These are phyloP conservation scores for Monilinia aucupariae DNA, from an alignment of 2,329 filamentous ascomycete species.

Conservation along the genomic window DNA sequence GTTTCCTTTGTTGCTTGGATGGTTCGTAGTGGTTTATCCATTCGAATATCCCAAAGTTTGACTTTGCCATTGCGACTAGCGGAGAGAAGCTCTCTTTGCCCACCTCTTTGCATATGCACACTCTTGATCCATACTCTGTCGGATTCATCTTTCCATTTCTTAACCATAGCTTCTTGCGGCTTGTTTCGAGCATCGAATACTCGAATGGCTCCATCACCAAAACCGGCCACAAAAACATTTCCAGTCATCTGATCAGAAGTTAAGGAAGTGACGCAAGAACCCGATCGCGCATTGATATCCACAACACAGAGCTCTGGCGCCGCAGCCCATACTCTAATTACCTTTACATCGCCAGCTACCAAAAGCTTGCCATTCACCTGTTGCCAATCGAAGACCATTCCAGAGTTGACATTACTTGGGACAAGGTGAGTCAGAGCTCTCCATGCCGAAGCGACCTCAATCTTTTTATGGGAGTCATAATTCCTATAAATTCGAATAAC, in stretches of 20 bases:
- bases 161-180: conserved; percentile 86
- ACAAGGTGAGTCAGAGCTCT: conserved; percentile 89
- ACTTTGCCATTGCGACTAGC: conserved; percentile 91
- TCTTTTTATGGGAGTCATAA: conserved; percentile 71
- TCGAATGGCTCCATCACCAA: conserved; percentile 88
- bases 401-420: conserved; percentile 87
- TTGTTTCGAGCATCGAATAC: conserved; percentile 87
- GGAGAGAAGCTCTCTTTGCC: conserved; percentile 82
- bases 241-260: conserved; percentile 98
- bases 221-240: conserved; percentile 91
- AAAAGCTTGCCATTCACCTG: conserved; percentile 92
- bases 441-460: conserved; percentile 86
- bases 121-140: conserved; percentile 89
- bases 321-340: conserved; percentile 94
- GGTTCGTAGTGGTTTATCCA: conserved; percentile 69
- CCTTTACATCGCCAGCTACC: conserved; percentile 92
- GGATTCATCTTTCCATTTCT: conserved; percentile 88
- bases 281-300: conserved; percentile 91
- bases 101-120: conserved; percentile 93
- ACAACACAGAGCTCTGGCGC: conserved; percentile 86
- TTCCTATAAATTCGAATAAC: conserved; percentile 89
- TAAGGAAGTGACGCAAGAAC: conserved; percentile 90
- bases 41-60: conserved; percentile 91
- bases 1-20: conserved; percentile 72
- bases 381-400: conserved; percentile 97